Conservation (phyloP, 352 stramenopile genomes). For the Globisporangium iwayamae region DNA sequence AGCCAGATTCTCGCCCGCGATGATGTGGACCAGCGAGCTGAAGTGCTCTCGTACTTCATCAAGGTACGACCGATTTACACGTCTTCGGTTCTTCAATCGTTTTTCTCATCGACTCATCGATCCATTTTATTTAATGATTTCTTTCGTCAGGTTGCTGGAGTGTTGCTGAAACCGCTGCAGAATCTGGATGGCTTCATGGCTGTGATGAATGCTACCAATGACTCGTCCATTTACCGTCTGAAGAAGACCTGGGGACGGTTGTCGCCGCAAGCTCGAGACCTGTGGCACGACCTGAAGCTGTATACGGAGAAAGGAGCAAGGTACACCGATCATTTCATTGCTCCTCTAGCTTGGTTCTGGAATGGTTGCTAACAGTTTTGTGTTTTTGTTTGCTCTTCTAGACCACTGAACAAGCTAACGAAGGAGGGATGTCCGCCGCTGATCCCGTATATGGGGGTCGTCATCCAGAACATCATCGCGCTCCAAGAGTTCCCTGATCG, state of each 20-base stretch:
- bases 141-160: constrained; percentile 49
- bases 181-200: constrained; percentile 89
- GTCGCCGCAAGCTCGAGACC: constrained; percentile 57
- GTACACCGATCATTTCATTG: constrained; percentile 11
- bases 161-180: constrained; percentile 70
- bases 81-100: neutral
- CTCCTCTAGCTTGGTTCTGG: neutral
- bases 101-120: neutral
- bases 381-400: constrained; percentile 10
- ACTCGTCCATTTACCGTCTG: constrained; percentile 82
- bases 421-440: constrained; percentile 65
- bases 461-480: constrained; percentile 84
- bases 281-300: constrained; percentile 83
- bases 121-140: neutral
- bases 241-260: constrained; percentile 86
- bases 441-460: constrained; percentile 82
- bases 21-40: constrained; percentile 76
- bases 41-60: constrained; percentile 84
- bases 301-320: constrained; percentile 80
- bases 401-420: constrained; percentile 74
- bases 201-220: constrained; percentile 88
- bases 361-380: neutral
- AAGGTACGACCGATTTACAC: constrained; percentile 28
- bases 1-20: constrained; percentile 73
- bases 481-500: constrained; percentile 81